Evolutionary conservation across 2,329 filamentous ascomycete species (phyloP).

Genomic region (Raffaelea arxii): DNA sequence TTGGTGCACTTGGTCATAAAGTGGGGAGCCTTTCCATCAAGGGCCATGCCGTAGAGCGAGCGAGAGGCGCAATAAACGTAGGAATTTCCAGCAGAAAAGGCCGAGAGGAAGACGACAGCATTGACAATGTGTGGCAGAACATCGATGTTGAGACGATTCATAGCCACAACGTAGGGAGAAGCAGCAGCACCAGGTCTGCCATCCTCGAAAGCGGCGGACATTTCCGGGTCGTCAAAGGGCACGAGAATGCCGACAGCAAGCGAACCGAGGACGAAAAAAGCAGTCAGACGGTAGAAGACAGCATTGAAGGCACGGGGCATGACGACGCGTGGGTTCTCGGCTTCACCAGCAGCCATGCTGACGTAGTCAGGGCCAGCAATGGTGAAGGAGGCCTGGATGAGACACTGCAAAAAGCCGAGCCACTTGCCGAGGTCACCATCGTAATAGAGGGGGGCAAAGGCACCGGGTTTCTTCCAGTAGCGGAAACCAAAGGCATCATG

Average conservation of each 20-base stretch:
- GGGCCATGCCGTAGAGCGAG: slow-evolving; percentile 44
- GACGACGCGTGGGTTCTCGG: slow-evolving; percentile 12
- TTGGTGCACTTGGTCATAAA: neutral
- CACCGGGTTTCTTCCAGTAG: slow-evolving; percentile 24
- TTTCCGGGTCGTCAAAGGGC: slow-evolving; percentile 19
- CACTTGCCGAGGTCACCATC: slow-evolving; percentile 28
- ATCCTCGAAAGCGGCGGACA: slow-evolving; percentile 21
- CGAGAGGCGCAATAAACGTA: slow-evolving; percentile 49
- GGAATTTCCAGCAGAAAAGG: slow-evolving; percentile 60
- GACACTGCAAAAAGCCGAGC: slow-evolving; percentile 23
- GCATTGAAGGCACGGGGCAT: slow-evolving; percentile 13
- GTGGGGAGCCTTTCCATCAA: neutral
- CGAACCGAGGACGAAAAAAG: slow-evolving; percentile 19
- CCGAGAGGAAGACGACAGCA: slow-evolving; percentile 62
- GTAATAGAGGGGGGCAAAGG: slow-evolving; percentile 23
- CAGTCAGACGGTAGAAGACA: slow-evolving; percentile 20
- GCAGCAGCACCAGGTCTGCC: slow-evolving; percentile 34
- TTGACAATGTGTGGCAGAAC: slow-evolving; percentile 66
- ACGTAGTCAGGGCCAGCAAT: slow-evolving; percentile 42
- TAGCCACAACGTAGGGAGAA: slow-evolving; percentile 62
- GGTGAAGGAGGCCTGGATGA: slow-evolving; percentile 7
- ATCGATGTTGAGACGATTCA: slow-evolving; percentile 54
- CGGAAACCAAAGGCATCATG: slow-evolving; percentile 9
- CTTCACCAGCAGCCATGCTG: slow-evolving; percentile 14
- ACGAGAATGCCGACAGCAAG: slow-evolving; percentile 18